These are phyloP conservation scores for Inga leiocalycina DNA, from an alignment of 306 rosid genomes.

Conservation along the genomic window DNA sequence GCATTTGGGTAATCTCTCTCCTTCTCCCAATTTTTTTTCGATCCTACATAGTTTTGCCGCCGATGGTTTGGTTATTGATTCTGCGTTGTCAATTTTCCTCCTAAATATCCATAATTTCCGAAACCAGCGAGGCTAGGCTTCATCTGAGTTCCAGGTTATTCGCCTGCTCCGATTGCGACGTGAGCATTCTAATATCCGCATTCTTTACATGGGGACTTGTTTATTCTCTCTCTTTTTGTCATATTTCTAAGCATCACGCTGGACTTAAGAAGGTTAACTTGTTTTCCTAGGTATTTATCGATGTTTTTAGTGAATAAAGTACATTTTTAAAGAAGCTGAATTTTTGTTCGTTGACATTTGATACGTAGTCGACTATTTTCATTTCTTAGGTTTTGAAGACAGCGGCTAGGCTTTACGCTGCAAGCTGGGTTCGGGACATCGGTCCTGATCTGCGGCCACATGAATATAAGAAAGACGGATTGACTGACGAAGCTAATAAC, in stretches of 20 bases:
- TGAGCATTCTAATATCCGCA: not conserved
- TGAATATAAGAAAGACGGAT: constrained; percentile 69
- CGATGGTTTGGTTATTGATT: not conserved
- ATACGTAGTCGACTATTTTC: not conserved
- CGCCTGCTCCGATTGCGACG: not conserved
- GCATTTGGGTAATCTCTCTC: constrained; percentile 53
- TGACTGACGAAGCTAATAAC: constrained; percentile 44
- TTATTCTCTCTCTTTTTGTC: not conserved
- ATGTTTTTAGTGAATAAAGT: constrained; percentile 9
- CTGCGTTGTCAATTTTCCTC: not conserved
- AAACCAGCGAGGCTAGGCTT: not conserved
- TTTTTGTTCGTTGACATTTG: not conserved
- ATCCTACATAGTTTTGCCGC: not conserved
- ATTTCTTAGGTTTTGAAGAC: constrained; percentile 70
- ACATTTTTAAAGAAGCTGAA: not conserved
- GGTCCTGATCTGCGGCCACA: constrained; percentile 94
- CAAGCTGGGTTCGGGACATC: constrained; percentile 90
- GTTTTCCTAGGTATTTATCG: not conserved
- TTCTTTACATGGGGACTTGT: not conserved
- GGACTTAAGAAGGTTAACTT: not conserved
- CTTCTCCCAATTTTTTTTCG: not conserved
- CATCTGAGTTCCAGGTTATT: not conserved
- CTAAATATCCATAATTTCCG: not conserved
- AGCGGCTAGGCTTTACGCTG: constrained; percentile 83
- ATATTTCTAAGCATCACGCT: not conserved